Percentiles rank a stretch among this genome's conserved stretches.
phyloP scores from a whole-genome alignment of 495 filamentous ascomycete species.

The Entonaema liquescens region DNA sequence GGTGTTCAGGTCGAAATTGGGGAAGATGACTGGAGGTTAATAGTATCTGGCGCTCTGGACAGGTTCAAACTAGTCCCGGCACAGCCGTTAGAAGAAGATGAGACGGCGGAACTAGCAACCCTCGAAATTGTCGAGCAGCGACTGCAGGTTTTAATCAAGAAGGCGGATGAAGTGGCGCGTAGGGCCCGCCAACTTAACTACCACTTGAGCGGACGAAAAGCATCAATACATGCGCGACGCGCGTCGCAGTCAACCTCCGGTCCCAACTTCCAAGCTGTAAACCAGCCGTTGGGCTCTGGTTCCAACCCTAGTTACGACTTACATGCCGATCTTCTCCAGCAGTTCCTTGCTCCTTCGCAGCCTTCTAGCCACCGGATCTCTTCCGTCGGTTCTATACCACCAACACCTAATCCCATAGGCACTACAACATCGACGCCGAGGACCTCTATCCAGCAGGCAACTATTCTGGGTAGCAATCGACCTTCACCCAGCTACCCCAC shows the following conservation, averaged over 20 bases:
- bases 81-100: conserved; percentile 79
- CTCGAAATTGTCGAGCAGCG: conserved; percentile 84
- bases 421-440: conserved; percentile 44
- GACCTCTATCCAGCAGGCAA: conserved; percentile 39
- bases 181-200: conserved; percentile 85
- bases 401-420: conserved; percentile 43
- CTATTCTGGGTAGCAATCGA: conserved; percentile 36
- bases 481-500: conserved; percentile 42
- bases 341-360: conserved; percentile 48
- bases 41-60: conserved; percentile 81
- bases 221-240: conserved; percentile 62
- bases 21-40: conserved; percentile 85
- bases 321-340: conserved; percentile 54
- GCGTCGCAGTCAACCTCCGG: conserved; percentile 40
- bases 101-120: conserved; percentile 83
- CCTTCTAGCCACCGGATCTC: conserved; percentile 40
- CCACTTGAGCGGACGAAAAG: conserved; percentile 76
- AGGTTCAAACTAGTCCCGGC: conserved; percentile 80
- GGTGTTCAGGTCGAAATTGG: conserved; percentile 84
- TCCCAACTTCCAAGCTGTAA: conserved; percentile 41
- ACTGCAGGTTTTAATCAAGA: conserved; percentile 74
- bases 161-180: conserved; percentile 80
- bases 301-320: conserved; percentile 49
- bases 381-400: conserved; percentile 41
- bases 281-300: conserved; percentile 31